Conservation (phyloP, 129 eudicot genomes). For the Silybum marianum region DNA sequence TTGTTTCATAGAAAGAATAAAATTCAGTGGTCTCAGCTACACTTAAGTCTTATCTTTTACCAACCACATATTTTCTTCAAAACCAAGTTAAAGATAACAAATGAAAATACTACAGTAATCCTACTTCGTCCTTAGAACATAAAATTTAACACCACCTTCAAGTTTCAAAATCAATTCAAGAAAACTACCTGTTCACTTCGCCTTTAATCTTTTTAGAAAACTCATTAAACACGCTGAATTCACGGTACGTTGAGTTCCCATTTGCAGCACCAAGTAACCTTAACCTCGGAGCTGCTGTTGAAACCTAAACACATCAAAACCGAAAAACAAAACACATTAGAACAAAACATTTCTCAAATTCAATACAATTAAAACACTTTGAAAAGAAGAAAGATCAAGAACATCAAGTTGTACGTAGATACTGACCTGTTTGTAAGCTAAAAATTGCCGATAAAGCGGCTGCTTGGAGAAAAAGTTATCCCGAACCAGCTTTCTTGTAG, state of each 20-base stretch:
- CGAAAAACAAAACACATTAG: background rate
- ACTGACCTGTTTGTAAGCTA: conserved; percentile 34
- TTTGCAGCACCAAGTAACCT: conserved; percentile 27
- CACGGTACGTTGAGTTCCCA: conserved; percentile 31
- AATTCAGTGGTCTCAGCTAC: background rate
- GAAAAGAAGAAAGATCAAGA: background rate
- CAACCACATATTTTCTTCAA: conserved; percentile 1
- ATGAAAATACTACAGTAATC: background rate
- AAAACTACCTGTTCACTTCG: conserved; percentile 40
- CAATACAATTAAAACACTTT: background rate
- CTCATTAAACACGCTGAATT: conserved; percentile 43
- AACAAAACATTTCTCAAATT: background rate
- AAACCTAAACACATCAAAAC: conserved; percentile 32
- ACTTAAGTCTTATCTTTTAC: background rate
- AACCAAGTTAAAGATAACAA: background rate
- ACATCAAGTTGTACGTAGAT: background rate
- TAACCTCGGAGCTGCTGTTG: conserved; percentile 26
- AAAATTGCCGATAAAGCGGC: conserved; percentile 30
- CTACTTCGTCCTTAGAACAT: background rate
- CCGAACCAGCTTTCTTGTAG: conserved; percentile 37
- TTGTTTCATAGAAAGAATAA: background rate
- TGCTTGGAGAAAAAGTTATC: conserved; percentile 28
- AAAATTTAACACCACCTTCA: background rate
- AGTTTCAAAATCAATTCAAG: background rate
- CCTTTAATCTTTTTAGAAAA: conserved; percentile 44